Evolutionary conservation across 2,329 filamentous ascomycete species (phyloP).

Genomic region (Claviceps arundinis): DNA sequence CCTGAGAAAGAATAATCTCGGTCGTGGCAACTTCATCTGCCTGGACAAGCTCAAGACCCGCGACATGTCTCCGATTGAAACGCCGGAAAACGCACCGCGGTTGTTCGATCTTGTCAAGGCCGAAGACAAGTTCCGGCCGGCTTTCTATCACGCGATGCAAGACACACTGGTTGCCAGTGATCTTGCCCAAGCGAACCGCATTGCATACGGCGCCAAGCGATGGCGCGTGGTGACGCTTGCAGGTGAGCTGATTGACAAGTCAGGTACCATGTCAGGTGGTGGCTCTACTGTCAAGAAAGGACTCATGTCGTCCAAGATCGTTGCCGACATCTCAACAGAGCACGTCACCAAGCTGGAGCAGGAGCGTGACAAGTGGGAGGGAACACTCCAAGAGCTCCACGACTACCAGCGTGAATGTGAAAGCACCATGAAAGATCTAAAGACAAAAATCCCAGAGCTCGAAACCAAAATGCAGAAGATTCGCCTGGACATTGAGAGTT

Average conservation of each 20-base stretch:
- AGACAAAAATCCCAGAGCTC: conserved; percentile 66
- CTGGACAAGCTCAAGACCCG: conserved; percentile 73
- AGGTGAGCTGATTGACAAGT: conserved; percentile 93
- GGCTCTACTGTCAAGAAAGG: conserved; percentile 82
- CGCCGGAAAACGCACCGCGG: conserved; percentile 81
- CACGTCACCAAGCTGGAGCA: conserved; percentile 77
- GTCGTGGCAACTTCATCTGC: conserved; percentile 92
- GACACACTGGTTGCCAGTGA: conserved; percentile 90
- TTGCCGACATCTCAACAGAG: conserved; percentile 76
- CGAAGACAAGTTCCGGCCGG: conserved; percentile 75
- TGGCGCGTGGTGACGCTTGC: conserved; percentile 96
- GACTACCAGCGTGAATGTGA: conserved; percentile 74
- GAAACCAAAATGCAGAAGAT: conserved; percentile 91
- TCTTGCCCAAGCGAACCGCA: conserved; percentile 89
- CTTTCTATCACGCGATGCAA: conserved; percentile 90
- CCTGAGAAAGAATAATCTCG: conserved; percentile 90
- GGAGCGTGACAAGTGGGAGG: conserved; percentile 74
- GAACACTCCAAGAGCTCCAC: conserved; percentile 72
- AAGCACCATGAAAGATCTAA: conserved; percentile 54
- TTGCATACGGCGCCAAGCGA: conserved; percentile 83
- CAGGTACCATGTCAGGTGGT: conserved; percentile 97
- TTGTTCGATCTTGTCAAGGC: conserved; percentile 86
- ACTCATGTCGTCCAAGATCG: conserved; percentile 91
- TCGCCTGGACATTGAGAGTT: conserved; percentile 74
- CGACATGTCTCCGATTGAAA: conserved; percentile 68